Conservation (phyloP, 2,329 filamentous ascomycete genomes). For the Colletotrichum tropicicola region DNA sequence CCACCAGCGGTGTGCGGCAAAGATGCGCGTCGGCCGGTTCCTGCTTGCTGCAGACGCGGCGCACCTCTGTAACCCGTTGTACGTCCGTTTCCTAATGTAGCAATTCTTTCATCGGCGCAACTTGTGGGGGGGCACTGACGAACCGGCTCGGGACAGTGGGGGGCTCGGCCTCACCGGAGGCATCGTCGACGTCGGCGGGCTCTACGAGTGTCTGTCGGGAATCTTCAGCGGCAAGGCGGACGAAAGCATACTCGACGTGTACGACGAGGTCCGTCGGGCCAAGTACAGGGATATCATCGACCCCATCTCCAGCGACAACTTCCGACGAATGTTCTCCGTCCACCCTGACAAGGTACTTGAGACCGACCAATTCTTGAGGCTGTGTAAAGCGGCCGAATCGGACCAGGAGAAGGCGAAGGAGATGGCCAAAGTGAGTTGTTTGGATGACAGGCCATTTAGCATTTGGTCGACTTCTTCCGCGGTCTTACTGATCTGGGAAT, state of each 20-base stretch:
- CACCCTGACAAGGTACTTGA: slow-evolving; percentile 43
- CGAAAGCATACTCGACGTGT: slow-evolving; percentile 51
- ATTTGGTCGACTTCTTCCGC: neutral
- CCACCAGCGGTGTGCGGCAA: slow-evolving; percentile 66
- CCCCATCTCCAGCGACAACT: slow-evolving; percentile 51
- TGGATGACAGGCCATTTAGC: slow-evolving; percentile 37
- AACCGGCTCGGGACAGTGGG: slow-evolving; percentile 42
- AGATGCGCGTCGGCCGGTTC: slow-evolving; percentile 64
- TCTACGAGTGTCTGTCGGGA: slow-evolving; percentile 65
- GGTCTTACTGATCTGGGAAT: neutral
- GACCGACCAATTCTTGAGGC: slow-evolving; percentile 42
- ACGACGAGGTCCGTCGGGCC: slow-evolving; percentile 52
- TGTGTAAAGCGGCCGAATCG: slow-evolving; percentile 44
- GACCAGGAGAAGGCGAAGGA: slow-evolving; percentile 42
- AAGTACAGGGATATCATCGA: slow-evolving; percentile 54
- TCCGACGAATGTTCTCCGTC: slow-evolving; percentile 48
- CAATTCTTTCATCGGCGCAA: neutral
- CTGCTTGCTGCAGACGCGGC: slow-evolving; percentile 69
- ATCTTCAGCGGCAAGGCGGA: slow-evolving; percentile 51
- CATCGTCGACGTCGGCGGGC: slow-evolving; percentile 67
- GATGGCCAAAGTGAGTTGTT: slow-evolving; percentile 41
- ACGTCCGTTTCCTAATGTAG: neutral
- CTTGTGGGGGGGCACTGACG: neutral
- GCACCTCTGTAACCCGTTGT: slow-evolving; percentile 61
- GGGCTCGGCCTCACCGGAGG: slow-evolving; percentile 71